Base-by-base conservation (phyloP, 2,329 filamentous ascomycete genomes). In the Tolypocladium album region DNA sequence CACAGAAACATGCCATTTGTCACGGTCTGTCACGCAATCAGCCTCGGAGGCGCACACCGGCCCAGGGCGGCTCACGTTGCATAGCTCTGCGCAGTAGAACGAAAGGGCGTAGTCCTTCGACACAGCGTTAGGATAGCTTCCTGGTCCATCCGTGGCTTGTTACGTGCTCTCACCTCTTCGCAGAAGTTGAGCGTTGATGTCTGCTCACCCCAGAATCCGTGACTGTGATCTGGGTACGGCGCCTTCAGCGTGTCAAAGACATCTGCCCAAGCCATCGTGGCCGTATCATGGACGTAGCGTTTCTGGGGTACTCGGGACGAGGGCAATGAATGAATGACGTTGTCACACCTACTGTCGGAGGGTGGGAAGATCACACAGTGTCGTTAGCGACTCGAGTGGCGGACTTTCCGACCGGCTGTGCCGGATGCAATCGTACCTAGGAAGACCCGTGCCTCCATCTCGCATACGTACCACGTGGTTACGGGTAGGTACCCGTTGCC, bases 1-100 rank as follows among this genome's bases (percentile, higher is more conserved):
- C 82, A 89, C 66, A 96, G 79, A 73, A 96, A 96, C 31, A 94
- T 76, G 3, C 89, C 71, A 71, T 96, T 96, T 40, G 91, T 96
- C 39, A 92, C 68, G 4, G 90, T 89, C 74, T 89, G 75, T 61
- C 75, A 67, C 38, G 55, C 15, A 43, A 59, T 65, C 38, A 63
- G 55, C 42, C 15, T 40, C 55, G 11, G n/a, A 17, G 5, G 22
- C 47, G 36, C 40, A 13, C 60, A 12, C 45, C 12, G 31, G 40
- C 4, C 17, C 6, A n/a, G 52, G 38, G 20, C 12, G 31, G 58
- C 70, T 65, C 64, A 77, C 76, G 70, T 88, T 93, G 69, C 91
- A 83, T 55, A 92, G 85, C 70, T 92, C 89, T 42, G 89, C 89
- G 55, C 85, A 82, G 69, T 92, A 92, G 52, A 82, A 78, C 4